Evolutionary conservation across 208 protist genomes (phyloP).

Genomic region (Crithidia acanthocephali): DNA sequence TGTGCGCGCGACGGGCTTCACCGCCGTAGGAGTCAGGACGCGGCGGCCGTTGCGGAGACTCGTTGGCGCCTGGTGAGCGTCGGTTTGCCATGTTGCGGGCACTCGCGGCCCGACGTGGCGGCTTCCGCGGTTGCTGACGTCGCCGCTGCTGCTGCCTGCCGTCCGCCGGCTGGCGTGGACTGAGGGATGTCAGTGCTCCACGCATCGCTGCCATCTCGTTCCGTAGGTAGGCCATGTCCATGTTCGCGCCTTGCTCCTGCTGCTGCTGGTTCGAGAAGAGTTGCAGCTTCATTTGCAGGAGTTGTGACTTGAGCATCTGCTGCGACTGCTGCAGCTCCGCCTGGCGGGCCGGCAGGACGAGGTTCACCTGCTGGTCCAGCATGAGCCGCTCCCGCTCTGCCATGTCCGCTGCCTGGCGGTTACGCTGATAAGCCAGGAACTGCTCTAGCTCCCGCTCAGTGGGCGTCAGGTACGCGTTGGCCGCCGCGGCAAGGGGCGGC

Average conservation of each 20-base stretch:
- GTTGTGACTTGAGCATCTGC: constrained; percentile 41
- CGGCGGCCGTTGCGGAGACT: background rate
- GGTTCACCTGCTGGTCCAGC: constrained; percentile 52
- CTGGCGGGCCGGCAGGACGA: constrained; percentile 44
- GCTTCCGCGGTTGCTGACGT: background rate
- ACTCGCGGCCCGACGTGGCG: background rate
- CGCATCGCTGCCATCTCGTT: constrained; percentile 51
- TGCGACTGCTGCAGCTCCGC: constrained; percentile 51
- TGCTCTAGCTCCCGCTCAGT: constrained; percentile 38
- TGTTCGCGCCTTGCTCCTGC: constrained; percentile 22
- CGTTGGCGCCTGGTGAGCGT: background rate
- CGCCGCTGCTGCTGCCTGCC: background rate
- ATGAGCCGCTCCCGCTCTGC: constrained; percentile 35
- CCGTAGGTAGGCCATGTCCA: constrained; percentile 45
- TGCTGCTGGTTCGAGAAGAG: constrained; percentile 38
- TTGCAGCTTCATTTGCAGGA: constrained; percentile 53
- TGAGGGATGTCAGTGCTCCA: constrained; percentile 23
- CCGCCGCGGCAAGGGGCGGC: background rate
- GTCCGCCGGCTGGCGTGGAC: constrained; percentile 1
- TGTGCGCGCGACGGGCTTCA: constrained; percentile 8
- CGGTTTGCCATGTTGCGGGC: constrained; percentile 16
- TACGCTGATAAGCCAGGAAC: constrained; percentile 38
- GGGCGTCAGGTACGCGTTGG: constrained; percentile 10
- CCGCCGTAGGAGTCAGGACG: constrained; percentile 21
- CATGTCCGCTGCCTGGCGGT: constrained; percentile 35